phyloP scores from a whole-genome alignment of 805 yeast species.

The Debaryomyces hansenii region DNA sequence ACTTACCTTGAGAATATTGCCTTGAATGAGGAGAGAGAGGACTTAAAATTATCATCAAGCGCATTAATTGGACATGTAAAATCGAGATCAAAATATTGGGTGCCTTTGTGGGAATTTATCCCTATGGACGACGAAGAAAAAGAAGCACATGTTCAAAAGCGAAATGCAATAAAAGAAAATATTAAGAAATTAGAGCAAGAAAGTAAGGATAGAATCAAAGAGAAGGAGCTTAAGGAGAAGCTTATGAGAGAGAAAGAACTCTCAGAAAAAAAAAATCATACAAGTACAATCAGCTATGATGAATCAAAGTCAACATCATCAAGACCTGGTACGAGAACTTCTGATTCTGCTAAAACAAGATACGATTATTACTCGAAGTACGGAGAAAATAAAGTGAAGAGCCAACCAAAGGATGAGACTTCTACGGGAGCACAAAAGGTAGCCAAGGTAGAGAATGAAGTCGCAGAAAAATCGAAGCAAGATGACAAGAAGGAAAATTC shows the following conservation, averaged over 20 bases:
- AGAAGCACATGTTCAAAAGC: constrained; percentile 21
- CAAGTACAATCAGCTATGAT: constrained; percentile 16
- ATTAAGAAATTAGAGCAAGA: constrained; percentile 13
- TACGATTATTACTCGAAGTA: constrained; percentile 32
- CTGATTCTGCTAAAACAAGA: constrained; percentile 19
- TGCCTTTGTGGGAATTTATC: constrained; percentile 57
- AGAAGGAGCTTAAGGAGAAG: constrained; percentile 10
- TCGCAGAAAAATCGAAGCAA: not conserved
- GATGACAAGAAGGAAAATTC: constrained; percentile 2
- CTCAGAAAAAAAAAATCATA: constrained; percentile 2
- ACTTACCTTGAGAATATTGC: constrained; percentile 49
- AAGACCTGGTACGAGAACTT: constrained; percentile 12
- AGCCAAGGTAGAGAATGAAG: not conserved
- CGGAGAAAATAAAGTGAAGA: constrained; percentile 9
- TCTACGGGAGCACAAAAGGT: not conserved
- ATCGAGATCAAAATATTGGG: constrained; percentile 52
- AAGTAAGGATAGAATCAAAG: constrained; percentile 11
- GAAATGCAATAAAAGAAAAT: constrained; percentile 20
- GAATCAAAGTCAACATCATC: constrained; percentile 12
- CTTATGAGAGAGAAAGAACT: constrained; percentile 11
- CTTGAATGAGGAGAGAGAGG: constrained; percentile 66
- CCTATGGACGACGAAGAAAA: constrained; percentile 47
- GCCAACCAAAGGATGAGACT: not conserved
- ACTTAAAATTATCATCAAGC: constrained; percentile 72
- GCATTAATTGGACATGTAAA: constrained; percentile 68